Conservation (phyloP, 2,329 filamentous ascomycete species). For the Claviceps citrina region DNA sequence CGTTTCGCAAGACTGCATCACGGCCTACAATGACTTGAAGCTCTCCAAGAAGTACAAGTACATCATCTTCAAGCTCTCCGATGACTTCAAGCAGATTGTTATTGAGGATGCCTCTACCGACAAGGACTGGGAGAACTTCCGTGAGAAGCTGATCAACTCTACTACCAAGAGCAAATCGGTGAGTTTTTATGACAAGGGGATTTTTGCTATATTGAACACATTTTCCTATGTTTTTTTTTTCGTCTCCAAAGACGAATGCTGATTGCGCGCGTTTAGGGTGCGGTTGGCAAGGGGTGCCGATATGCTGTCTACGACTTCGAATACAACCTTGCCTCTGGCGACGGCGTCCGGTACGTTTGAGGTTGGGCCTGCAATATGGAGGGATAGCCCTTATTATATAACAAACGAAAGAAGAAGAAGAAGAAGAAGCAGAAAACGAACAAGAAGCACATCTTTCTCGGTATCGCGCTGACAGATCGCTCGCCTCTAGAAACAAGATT, state of each 20-base stretch:
- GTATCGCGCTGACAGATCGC: constrained; percentile 10
- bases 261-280: constrained; percentile 27
- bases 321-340: constrained; percentile 56
- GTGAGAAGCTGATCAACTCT: constrained; percentile 58
- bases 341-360: constrained; percentile 50
- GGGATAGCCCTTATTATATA: too few relatives aligned
- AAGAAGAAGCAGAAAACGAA: too few relatives aligned
- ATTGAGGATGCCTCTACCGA: constrained; percentile 58
- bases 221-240: background rate
- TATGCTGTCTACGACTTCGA: constrained; percentile 79
- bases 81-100: constrained; percentile 69
- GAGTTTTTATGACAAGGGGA: too few relatives aligned
- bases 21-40: constrained; percentile 67
- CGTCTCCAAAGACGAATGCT: background rate
- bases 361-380: too few relatives aligned
- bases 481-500: constrained; percentile 51
- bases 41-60: constrained; percentile 68
- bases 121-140: constrained; percentile 57
- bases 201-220: too few relatives aligned
- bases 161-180: constrained; percentile 57
- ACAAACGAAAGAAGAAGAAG: too few relatives aligned
- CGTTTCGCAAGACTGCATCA: constrained; percentile 56
- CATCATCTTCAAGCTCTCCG: constrained; percentile 77
- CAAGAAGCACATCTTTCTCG: too few relatives aligned
- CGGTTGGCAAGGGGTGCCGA: constrained; percentile 52